Evolutionary conservation across 345 rosid genomes (phyloP), one percentile per base, ranked within the genome.

Genomic region (Sapria himalayana): DNA sequence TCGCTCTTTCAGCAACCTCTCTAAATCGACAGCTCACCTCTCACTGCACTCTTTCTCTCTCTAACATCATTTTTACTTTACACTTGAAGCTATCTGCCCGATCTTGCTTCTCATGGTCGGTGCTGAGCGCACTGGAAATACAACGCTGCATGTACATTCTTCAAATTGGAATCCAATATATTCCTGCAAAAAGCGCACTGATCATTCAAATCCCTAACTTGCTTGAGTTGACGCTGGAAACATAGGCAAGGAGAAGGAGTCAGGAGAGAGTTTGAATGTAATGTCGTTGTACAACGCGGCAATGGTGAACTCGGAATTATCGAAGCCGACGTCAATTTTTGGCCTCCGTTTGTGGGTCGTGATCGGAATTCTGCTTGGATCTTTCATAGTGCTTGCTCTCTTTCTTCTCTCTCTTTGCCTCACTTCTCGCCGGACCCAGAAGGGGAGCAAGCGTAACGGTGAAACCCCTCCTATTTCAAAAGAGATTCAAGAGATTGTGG

Each of bases 291-390:
- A 70, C 76, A 64, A 78, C 56, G 72, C 92, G 2, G 76, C 82
- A 9, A 68, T 53, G 17, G 51, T 86, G 20, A 78, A 81, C 54
- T 29, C 70, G 11, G 73, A 81, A 70, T 76, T 86, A 2, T 86
- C 97, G 0, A 78, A 78, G 60, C 85, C 64, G 16, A 81, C 97
- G 3, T 78, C 92, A 8, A 78, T 86, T 49, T 86, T 86, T 54
- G 97, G 97, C 11, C 69, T 86, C 12, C 73, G 73, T 5, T 66
- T 81, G 1, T 86, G 97, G 97, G 85, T 86, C 11, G 76, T 86
- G 3, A 76, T 86, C 37, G 97, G 94, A 11, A 76, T 86, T 43
- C 55, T 81, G 9, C 52, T 86, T 2, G 97, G 97, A 46, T 86
- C 94, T 31, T 55, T 81, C 32, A 63, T 86, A 46, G 93, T 81